Conservation (phyloP, 495 filamentous ascomycete genomes). For the Patellaria atrata region DNA sequence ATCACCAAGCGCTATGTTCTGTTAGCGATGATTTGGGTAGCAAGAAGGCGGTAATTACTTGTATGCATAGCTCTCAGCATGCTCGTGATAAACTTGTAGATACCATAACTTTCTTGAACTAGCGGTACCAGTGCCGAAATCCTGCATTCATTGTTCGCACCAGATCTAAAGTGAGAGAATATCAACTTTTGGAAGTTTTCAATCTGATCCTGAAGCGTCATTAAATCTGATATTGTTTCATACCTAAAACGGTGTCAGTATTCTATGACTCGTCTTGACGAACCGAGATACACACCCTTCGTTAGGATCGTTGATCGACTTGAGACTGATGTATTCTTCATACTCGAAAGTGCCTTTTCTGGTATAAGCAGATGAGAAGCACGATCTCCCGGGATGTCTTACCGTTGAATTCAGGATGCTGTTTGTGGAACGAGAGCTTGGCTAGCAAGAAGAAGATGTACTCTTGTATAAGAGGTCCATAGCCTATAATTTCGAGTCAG, state of each 20-base stretch:
- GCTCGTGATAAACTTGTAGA: constrained; percentile 37
- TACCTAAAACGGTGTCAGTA: constrained; percentile 39
- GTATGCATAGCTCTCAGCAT: constrained; percentile 76
- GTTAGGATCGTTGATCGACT: constrained; percentile 96
- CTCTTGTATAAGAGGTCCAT: constrained; percentile 82
- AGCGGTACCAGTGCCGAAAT: constrained; percentile 88
- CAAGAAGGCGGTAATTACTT: constrained; percentile 37
- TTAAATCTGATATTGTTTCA: constrained; percentile 91
- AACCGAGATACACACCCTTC: constrained; percentile 45
- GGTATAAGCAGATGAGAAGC: constrained; percentile 1
- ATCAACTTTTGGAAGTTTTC: constrained; percentile 96
- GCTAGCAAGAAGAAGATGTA: constrained; percentile 89
- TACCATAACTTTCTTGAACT: constrained; percentile 96
- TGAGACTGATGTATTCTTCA: constrained; percentile 96
- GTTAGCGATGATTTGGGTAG: constrained; percentile 7
- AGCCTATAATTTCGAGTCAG: constrained; percentile 41
- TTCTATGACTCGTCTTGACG: no score
- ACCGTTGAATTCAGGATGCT: constrained; percentile 97
- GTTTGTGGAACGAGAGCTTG: constrained; percentile 84
- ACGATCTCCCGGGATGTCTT: constrained; percentile 14
- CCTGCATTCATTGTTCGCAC: constrained; percentile 87
- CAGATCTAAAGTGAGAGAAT: constrained; percentile 84
- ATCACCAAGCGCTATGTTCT: constrained; percentile 62
- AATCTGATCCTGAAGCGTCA: constrained; percentile 94
- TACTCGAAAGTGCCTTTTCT: constrained; percentile 73